Evolutionary conservation across 345 rosid genomes (phyloP).

Genomic region (Trapa bicornis): DNA sequence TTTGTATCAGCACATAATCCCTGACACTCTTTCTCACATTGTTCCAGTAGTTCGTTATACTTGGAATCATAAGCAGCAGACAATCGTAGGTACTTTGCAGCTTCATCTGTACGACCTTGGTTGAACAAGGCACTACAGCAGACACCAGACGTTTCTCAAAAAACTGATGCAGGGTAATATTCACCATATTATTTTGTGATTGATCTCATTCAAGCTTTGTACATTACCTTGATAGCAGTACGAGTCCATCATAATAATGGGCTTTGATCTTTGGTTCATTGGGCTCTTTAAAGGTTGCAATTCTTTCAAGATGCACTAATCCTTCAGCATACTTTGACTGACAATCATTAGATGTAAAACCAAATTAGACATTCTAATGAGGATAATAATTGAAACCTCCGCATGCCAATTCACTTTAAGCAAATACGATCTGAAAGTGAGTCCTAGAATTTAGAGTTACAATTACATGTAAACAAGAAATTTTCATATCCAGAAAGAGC

Average conservation of each 20-base stretch:
- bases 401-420: too few species aligned
- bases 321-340: constrained; percentile 70
- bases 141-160: neutral
- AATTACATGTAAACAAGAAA: too few species aligned
- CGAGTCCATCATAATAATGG: constrained; percentile 59
- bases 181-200: neutral
- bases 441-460: too few species aligned
- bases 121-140: constrained; percentile 40
- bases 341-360: neutral
- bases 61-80: constrained; percentile 58
- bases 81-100: constrained; percentile 39
- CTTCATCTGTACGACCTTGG: constrained; percentile 62
- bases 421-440: too few species aligned
- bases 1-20: too few species aligned
- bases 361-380: neutral
- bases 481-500: too few species aligned
- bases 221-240: constrained; percentile 52
- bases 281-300: constrained; percentile 54
- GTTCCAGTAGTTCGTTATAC: constrained; percentile 35
- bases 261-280: constrained; percentile 58
- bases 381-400: too few species aligned
- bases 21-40: constrained; percentile 42
- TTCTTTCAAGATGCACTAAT: constrained; percentile 55
- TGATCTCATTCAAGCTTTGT: neutral
- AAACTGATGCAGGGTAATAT: neutral